Percentiles rank a stretch among this genome's conserved stretches.
Conservation (phyloP, 1,284 basidiomycete species). For the Apiotrichum montevideense region DNA sequence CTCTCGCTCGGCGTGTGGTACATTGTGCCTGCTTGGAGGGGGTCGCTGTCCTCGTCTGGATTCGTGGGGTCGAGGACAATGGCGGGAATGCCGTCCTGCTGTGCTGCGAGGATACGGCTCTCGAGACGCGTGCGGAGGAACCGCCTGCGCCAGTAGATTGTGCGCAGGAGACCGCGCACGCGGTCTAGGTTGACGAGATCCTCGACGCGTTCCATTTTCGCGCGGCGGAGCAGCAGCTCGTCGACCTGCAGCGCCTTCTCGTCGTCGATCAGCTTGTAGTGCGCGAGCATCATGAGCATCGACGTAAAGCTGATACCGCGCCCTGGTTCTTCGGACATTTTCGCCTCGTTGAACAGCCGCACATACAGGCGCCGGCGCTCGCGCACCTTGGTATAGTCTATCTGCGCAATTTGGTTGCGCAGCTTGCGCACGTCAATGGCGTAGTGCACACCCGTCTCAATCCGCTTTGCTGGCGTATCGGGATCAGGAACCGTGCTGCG, state of each 20-base stretch:
- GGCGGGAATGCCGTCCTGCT: constrained; percentile 41
- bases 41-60: constrained; percentile 14
- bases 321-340: constrained; percentile 61
- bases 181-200: constrained; percentile 78
- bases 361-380: constrained; percentile 64
- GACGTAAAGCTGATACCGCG: constrained; percentile 84
- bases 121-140: constrained; percentile 50
- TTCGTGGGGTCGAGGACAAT: constrained; percentile 42
- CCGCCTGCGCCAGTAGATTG: constrained; percentile 64
- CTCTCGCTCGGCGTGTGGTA: background rate
- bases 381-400: constrained; percentile 62
- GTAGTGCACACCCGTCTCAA: constrained; percentile 40
- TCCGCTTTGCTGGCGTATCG: constrained; percentile 18
- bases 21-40: constrained; percentile 14
- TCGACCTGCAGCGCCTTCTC: constrained; percentile 74
- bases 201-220: constrained; percentile 69
- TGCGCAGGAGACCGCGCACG: constrained; percentile 68
- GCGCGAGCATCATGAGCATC: constrained; percentile 82
- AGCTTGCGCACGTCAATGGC: constrained; percentile 64
- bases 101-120: constrained; percentile 18
- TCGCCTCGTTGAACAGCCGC: constrained; percentile 77
- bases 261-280: constrained; percentile 88
- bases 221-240: constrained; percentile 68
- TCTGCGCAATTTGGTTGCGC: constrained; percentile 54
- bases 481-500: constrained; percentile 25